These are phyloP conservation scores for Rubus parviflorus DNA, from an alignment of 306 rosid genomes.

Conservation along the genomic window DNA sequence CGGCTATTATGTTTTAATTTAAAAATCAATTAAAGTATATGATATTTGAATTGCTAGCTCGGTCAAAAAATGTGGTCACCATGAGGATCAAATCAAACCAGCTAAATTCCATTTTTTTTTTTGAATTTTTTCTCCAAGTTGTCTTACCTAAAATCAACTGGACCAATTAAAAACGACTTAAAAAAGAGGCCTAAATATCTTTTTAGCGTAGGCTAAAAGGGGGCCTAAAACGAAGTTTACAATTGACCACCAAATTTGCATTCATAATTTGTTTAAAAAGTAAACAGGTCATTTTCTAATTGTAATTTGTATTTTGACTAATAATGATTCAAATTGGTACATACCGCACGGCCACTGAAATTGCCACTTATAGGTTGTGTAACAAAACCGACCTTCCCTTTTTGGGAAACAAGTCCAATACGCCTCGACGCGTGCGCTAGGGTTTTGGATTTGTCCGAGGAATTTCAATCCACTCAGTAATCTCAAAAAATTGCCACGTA, in stretches of 20 bases:
- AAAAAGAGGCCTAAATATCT: slow-evolving; percentile 10
- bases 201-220: background rate
- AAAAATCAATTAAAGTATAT: background rate
- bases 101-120: background rate
- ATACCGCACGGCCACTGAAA: background rate
- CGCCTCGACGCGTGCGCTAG: slow-evolving; percentile 13
- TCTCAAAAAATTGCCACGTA: slow-evolving; percentile 18
- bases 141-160: background rate
- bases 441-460: background rate
- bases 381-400: background rate
- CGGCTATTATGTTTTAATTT: background rate
- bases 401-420: background rate
- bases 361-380: background rate
- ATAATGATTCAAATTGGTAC: background rate
- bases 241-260: background rate
- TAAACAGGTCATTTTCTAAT: background rate
- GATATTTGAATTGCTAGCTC: background rate
- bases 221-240: background rate
- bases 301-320: background rate
- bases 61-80: slow-evolving; percentile 3
- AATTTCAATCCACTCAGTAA: slow-evolving; percentile 22
- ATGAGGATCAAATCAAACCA: slow-evolving; percentile 7
- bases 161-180: background rate
- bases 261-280: background rate
- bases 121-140: background rate